These are phyloP conservation scores for Dichomitus squalens DNA, from an alignment of 1,284 basidiomycete species.

Conservation along the genomic window DNA sequence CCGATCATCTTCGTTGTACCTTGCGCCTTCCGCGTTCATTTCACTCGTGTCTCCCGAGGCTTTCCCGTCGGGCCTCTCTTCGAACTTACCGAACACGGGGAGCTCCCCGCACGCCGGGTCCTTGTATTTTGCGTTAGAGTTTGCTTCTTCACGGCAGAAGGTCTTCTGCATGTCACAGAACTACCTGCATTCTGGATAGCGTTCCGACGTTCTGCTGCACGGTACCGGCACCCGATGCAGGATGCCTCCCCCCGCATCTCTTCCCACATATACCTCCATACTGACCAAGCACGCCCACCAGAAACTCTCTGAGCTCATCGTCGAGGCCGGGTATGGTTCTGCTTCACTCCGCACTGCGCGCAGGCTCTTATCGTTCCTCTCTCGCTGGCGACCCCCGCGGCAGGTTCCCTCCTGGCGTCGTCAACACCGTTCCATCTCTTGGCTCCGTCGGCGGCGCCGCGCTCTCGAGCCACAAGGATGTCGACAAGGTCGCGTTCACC, in stretches of 20 bases:
- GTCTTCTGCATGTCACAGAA: neutral
- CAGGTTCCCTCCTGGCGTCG: constrained; percentile 91
- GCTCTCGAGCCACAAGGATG: constrained; percentile 73
- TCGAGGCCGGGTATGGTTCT: constrained; percentile 27
- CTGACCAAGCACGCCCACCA: constrained; percentile 28
- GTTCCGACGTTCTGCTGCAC: neutral
- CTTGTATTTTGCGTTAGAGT: neutral
- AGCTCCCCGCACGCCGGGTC: neutral
- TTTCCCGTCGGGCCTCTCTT: neutral
- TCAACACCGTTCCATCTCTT: constrained; percentile 86
- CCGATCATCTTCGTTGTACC: neutral
- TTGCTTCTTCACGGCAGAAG: neutral
- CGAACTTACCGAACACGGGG: neutral
- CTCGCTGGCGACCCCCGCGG: constrained; percentile 19
- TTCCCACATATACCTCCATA: neutral
- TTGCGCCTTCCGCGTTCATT: neutral
- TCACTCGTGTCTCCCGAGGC: neutral
- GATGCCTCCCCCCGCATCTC: too few species aligned
- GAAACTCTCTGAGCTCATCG: constrained; percentile 82
- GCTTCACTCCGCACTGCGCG: constrained; percentile 4
- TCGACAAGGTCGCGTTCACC: constrained; percentile 87
- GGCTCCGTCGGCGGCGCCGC: constrained; percentile 87
- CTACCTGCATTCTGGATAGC: neutral
- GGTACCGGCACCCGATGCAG: neutral
- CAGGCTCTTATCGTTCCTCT: neutral